phyloP scores from a whole-genome alignment of 208 protist species.

The Zelonia costaricensis region DNA sequence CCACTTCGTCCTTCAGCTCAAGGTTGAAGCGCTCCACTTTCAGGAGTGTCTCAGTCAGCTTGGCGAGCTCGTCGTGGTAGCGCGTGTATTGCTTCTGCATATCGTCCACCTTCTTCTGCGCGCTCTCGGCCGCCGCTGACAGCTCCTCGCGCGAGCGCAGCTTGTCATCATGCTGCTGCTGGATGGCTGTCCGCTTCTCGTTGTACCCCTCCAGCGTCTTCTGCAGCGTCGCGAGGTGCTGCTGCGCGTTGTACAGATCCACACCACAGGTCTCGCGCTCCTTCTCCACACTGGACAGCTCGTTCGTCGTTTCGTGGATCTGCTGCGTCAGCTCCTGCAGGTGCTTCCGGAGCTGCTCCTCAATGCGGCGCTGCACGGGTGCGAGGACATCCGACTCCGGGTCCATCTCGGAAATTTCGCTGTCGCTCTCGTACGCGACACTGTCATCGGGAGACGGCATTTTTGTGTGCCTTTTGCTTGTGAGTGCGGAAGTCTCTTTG shows the following conservation, averaged over 20 bases:
- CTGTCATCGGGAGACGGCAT: constrained; percentile 39
- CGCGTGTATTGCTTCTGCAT: constrained; percentile 86
- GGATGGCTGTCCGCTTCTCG: constrained; percentile 74
- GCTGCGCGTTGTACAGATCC: constrained; percentile 95
- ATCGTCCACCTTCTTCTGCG: constrained; percentile 86
- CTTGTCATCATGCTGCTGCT: constrained; percentile 84
- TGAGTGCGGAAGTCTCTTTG: neutral
- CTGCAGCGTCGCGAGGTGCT: constrained; percentile 94
- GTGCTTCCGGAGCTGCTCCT: constrained; percentile 87
- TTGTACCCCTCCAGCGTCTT: constrained; percentile 91
- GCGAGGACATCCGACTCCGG: constrained; percentile 81
- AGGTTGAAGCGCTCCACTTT: constrained; percentile 96
- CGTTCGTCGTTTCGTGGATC: constrained; percentile 84
- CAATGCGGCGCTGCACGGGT: constrained; percentile 88
- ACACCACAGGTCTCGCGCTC: constrained; percentile 92
- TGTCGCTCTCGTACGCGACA: constrained; percentile 67
- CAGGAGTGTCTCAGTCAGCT: constrained; percentile 88
- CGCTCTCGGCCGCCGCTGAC: constrained; percentile 40
- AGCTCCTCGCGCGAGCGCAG: constrained; percentile 71
- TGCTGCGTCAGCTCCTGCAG: constrained; percentile 85
- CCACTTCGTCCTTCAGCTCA: constrained; percentile 93
- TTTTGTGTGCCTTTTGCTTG: neutral
- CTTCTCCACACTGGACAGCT: constrained; percentile 72
- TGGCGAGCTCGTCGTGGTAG: constrained; percentile 91
- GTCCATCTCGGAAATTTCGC: constrained; percentile 90